Conservation (phyloP, 2,329 filamentous ascomycete genomes). For the Fusarium brachygibbosum region DNA sequence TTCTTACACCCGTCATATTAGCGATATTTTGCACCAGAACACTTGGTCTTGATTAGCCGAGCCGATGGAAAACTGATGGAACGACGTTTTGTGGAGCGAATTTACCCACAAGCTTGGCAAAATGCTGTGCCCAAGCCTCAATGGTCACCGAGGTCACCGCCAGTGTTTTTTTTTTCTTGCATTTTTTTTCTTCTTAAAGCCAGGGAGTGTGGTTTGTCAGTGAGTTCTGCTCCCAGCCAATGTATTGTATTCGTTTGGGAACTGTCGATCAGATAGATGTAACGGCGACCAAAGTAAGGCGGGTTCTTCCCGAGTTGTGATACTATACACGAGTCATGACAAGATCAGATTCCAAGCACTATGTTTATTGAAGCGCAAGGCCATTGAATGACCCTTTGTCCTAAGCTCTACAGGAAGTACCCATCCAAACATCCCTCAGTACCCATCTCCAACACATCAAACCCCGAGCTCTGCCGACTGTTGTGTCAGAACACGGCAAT, state of each 20-base stretch:
- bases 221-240: constrained; percentile 1
- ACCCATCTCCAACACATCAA: not conserved
- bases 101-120: constrained; percentile 39
- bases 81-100: constrained; percentile 36
- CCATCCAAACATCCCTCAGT: not conserved
- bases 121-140: constrained; percentile 14
- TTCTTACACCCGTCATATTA: not conserved
- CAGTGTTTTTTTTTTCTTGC: not conserved
- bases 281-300: not conserved
- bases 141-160: constrained; percentile 31
- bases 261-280: not conserved
- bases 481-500: constrained; percentile 3
- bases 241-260: not conserved
- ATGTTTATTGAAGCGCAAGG: not conserved
- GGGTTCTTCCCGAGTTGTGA: not conserved
- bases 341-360: constrained; percentile 6
- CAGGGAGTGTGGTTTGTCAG: constrained; percentile 5
- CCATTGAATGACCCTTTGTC: constrained; percentile 1
- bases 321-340: constrained; percentile 5
- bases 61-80: constrained; percentile 32
- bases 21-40: not conserved
- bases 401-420: not conserved
- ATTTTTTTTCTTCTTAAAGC: not conserved
- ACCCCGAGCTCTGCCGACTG: not conserved
- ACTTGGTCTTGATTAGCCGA: constrained; percentile 2